These are phyloP conservation scores for Tolypocladium tundrense DNA, from an alignment of 2,329 filamentous ascomycete species.

Conservation along the genomic window DNA sequence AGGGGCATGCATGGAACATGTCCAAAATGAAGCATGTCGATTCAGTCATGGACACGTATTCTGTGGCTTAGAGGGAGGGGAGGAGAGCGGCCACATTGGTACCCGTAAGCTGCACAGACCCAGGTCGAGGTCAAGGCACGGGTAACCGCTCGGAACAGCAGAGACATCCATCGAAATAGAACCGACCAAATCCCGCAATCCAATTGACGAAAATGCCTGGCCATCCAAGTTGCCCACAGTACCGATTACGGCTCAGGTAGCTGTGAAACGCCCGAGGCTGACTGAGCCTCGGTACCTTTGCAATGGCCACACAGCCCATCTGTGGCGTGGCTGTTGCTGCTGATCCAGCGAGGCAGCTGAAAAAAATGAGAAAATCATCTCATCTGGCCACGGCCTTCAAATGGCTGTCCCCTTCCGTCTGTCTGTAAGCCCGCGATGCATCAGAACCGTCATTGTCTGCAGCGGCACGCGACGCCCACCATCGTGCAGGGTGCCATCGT, in stretches of 20 bases:
- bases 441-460: neutral
- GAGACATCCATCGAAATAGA: neutral
- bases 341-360: neutral
- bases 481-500: neutral
- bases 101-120: neutral
- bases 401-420: neutral
- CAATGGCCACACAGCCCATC: neutral
- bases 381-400: neutral
- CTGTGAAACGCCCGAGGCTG: neutral
- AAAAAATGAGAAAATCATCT: neutral
- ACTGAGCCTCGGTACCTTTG: neutral
- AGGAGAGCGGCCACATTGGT: neutral
- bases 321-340: neutral
- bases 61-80: neutral
- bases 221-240: neutral
- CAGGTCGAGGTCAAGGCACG: neutral
- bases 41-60: neutral
- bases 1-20: neutral
- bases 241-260: neutral
- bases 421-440: neutral
- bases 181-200: neutral
- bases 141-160: neutral
- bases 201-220: neutral
- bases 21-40: neutral
- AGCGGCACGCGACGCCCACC: neutral